A percentile compares a stretch with the other conserved stretches of the same genome.
Conservation (phyloP, 106 monocot species). For the Phalaenopsis aphrodite region DNA sequence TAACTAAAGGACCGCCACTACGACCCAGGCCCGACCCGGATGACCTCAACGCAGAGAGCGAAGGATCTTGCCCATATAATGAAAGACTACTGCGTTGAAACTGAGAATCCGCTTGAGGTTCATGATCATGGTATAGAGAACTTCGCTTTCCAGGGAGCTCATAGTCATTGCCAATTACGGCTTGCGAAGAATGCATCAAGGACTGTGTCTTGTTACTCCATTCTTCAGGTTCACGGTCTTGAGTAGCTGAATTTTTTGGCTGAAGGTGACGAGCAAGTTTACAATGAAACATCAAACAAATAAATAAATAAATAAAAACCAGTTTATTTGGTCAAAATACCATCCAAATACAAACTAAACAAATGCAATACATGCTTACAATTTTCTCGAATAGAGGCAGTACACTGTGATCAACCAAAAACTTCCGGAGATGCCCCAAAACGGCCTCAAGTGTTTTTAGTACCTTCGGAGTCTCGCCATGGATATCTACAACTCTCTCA, state of each 20-base stretch:
- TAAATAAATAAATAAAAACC: not conserved
- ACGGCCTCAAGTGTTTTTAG: slow-evolving; percentile 72
- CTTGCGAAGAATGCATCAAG: slow-evolving; percentile 17
- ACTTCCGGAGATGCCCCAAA: slow-evolving; percentile 67
- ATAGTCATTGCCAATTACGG: slow-evolving; percentile 46
- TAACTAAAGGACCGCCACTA: slow-evolving; percentile 50
- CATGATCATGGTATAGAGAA: slow-evolving; percentile 47
- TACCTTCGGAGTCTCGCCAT: slow-evolving; percentile 69
- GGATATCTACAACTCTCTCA: slow-evolving; percentile 78
- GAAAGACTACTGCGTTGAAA: slow-evolving; percentile 35
- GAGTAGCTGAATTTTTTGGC: slow-evolving; percentile 19
- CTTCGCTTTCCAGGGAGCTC: slow-evolving; percentile 41
- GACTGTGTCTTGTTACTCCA: slow-evolving; percentile 47
- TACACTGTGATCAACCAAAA: slow-evolving; percentile 87
- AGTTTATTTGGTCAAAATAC: not conserved
- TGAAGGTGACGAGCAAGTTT: not conserved
- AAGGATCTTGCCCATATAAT: slow-evolving; percentile 77
- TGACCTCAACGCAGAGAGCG: slow-evolving; percentile 48
- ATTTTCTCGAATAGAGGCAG: slow-evolving; percentile 74
- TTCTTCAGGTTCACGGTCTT: slow-evolving; percentile 33
- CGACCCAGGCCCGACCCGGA: slow-evolving; percentile 52
- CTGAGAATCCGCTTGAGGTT: slow-evolving; percentile 11
- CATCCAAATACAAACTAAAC: not conserved
- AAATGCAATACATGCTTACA: slow-evolving; percentile 35
- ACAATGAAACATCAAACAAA: not conserved